A percentile compares a stretch with the other conserved stretches of the same genome.
These are phyloP conservation scores for Tephrocybe sp. DNA, from an alignment of 768 basidiomycete species.

Conservation along the genomic window DNA sequence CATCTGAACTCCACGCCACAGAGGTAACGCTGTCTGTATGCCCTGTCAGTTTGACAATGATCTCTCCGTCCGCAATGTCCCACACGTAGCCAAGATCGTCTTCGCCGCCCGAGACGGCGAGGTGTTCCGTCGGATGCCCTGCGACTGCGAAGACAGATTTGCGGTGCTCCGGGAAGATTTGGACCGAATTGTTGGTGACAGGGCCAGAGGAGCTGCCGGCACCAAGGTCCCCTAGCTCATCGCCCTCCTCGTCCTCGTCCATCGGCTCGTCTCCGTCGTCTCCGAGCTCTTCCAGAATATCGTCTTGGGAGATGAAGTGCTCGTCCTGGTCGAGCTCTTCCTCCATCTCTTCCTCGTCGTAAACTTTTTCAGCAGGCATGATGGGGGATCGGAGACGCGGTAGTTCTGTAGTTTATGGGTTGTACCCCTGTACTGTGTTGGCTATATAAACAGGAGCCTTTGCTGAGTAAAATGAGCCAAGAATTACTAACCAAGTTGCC, in stretches of 20 bases:
- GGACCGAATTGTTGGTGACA: conserved; percentile 63
- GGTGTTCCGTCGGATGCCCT: conserved; percentile 76
- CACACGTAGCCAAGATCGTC: conserved; percentile 95
- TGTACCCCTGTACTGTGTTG: neutral
- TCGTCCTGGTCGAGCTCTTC: conserved; percentile 47
- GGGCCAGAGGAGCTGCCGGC: conserved; percentile 37
- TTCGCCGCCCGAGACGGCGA: conserved; percentile 92
- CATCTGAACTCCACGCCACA: conserved; percentile 81
- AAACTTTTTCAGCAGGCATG: conserved; percentile 34
- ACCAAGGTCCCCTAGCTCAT: conserved; percentile 45
- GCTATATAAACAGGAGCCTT: neutral
- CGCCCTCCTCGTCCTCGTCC: conserved; percentile 67
- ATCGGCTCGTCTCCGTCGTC: conserved; percentile 71
- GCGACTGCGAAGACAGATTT: conserved; percentile 84
- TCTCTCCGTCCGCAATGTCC: conserved; percentile 80
- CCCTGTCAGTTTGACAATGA: conserved; percentile 83
- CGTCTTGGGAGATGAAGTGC: conserved; percentile 65
- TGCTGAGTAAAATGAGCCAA: conserved; percentile 24
- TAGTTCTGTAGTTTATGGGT: conserved; percentile 1
- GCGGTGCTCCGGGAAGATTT: conserved; percentile 66
- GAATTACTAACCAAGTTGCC: conserved; percentile 13
- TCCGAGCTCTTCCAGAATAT: conserved; percentile 61
- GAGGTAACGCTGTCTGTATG: conserved; percentile 90
- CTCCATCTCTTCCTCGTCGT: conserved; percentile 23
- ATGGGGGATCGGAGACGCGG: neutral